Evolutionary conservation across 2,329 filamentous ascomycete species (phyloP).

Genomic region (Claviceps spartinae): DNA sequence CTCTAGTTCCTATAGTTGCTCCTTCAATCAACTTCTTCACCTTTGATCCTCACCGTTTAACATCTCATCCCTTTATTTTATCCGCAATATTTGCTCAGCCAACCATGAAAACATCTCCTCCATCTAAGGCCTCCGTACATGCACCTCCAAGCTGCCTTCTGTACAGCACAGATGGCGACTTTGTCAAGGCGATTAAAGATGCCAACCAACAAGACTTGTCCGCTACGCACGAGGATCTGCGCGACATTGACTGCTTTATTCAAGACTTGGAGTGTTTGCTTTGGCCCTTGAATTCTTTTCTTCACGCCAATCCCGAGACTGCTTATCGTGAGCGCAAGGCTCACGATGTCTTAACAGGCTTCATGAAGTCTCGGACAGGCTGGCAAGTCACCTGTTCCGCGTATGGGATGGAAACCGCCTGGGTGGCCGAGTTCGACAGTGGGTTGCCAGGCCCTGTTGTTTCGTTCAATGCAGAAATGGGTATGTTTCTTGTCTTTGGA

Average conservation of each 20-base stretch:
- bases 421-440: conserved; percentile 26
- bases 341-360: conserved; percentile 25
- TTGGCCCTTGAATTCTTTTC: conserved; percentile 23
- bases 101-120: not conserved
- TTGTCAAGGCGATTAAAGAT: not conserved
- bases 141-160: not conserved
- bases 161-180: not conserved
- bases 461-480: conserved; percentile 28
- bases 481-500: conserved; percentile 4
- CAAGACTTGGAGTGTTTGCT: conserved; percentile 10
- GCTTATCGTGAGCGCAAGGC: conserved; percentile 27
- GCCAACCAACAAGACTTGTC: not conserved
- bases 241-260: conserved; percentile 22
- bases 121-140: not conserved
- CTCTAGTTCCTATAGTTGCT: no score
- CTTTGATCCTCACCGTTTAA: no score
- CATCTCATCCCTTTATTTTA: not conserved
- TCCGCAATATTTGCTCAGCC: not conserved
- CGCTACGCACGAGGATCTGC: conserved; percentile 16
- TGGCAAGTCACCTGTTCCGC: conserved; percentile 27
- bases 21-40: no score
- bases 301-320: conserved; percentile 31
- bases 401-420: conserved; percentile 30
- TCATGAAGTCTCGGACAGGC: conserved; percentile 18
- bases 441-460: conserved; percentile 22